Conservation (phyloP, 106 monocot genomes). For the Dendrobium huoshanense region DNA sequence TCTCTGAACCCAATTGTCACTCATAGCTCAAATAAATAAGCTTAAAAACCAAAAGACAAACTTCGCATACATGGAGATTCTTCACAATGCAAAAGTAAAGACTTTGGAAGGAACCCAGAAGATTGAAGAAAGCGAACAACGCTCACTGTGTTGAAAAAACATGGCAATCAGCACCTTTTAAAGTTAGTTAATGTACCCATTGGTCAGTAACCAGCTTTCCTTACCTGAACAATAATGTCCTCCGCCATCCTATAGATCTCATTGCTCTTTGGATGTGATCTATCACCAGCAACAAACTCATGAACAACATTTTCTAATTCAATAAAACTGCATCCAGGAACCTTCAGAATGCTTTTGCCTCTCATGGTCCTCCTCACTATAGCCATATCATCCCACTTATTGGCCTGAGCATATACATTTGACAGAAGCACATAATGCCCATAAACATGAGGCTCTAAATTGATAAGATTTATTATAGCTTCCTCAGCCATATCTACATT, state of each 20-base stretch:
- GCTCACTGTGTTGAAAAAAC: slow-evolving; percentile 10
- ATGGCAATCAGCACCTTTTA: slow-evolving; percentile 18
- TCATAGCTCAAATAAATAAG: slow-evolving; percentile 5
- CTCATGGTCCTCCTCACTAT: slow-evolving; percentile 29
- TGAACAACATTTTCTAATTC: slow-evolving; percentile 29
- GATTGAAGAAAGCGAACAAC: slow-evolving; percentile 26
- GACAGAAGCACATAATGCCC: slow-evolving; percentile 45
- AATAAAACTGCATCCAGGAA: slow-evolving; percentile 42
- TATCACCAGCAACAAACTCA: slow-evolving; percentile 39
- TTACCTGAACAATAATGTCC: slow-evolving; percentile 21
- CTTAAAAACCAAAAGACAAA: slow-evolving; percentile 27
- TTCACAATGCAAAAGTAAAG: slow-evolving; percentile 22
- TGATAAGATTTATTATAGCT: slow-evolving; percentile 14
- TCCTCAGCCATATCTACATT: slow-evolving; percentile 32
- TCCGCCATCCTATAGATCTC: slow-evolving; percentile 29
- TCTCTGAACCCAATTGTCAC: not conserved
- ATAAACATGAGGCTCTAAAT: slow-evolving; percentile 29
- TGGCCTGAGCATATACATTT: slow-evolving; percentile 38
- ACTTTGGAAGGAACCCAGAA: slow-evolving; percentile 6
- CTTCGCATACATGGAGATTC: slow-evolving; percentile 34
- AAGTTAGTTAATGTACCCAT: slow-evolving; percentile 14
- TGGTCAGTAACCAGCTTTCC: slow-evolving; percentile 20
- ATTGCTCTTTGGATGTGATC: slow-evolving; percentile 17
- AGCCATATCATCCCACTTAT: slow-evolving; percentile 30
- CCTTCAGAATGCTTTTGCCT: slow-evolving; percentile 10